Evolutionary conservation across 2,329 filamentous ascomycete genomes (phyloP).

Genomic region (Exophiala mesophila): DNA sequence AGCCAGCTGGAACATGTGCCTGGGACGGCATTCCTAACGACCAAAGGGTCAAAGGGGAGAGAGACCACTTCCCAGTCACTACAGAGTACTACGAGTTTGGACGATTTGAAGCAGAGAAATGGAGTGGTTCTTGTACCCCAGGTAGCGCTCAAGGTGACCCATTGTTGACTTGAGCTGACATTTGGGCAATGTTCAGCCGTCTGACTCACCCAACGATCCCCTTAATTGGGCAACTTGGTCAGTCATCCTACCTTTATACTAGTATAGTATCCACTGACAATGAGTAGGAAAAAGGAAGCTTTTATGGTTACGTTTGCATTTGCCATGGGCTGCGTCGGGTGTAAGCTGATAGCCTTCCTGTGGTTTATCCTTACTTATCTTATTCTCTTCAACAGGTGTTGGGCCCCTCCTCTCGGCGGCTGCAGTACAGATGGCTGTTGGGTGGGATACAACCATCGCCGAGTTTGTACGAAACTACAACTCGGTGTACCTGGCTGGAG

Average conservation of each 20-base stretch:
- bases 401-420: constrained; percentile 16
- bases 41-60: too few relatives aligned
- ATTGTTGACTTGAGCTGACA: constrained; percentile 31
- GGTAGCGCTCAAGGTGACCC: constrained; percentile 27
- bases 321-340: constrained; percentile 39
- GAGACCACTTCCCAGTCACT: too few relatives aligned
- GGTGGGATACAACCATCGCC: constrained; percentile 6
- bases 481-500: constrained; percentile 33
- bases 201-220: constrained; percentile 22
- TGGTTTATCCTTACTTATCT: constrained; percentile 3
- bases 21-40: constrained; percentile 30
- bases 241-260: too few relatives aligned
- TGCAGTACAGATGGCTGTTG: constrained; percentile 12
- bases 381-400: constrained; percentile 22
- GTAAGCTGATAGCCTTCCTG: constrained; percentile 32
- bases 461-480: constrained; percentile 31
- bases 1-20: constrained; percentile 31
- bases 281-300: constrained; percentile 20
- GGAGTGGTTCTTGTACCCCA: too few relatives aligned
- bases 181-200: constrained; percentile 21
- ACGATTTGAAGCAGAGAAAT: constrained; percentile 11
- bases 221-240: constrained; percentile 24
- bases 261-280: too few relatives aligned
- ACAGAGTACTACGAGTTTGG: constrained; percentile 22
- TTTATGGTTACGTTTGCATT: constrained; percentile 39